Conservation (phyloP, 2,329 filamentous ascomycete genomes). For the Penicillium sp. region DNA sequence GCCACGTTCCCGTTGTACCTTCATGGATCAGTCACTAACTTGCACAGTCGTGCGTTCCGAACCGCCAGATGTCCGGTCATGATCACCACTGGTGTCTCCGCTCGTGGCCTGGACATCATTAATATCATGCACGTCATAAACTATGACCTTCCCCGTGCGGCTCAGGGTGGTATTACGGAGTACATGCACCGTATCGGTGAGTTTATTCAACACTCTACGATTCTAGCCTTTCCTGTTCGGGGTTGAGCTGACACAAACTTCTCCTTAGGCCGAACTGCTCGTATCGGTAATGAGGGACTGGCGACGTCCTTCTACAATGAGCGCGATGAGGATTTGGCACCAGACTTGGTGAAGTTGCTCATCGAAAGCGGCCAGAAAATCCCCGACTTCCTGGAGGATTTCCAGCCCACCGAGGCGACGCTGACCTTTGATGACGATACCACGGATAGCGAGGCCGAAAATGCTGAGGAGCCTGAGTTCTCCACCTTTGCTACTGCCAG, state of each 20-base stretch:
- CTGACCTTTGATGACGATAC: slow-evolving; percentile 58
- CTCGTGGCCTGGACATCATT: slow-evolving; percentile 84
- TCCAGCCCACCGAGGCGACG: slow-evolving; percentile 47
- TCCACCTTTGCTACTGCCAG: too few relatives aligned
- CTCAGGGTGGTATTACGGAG: slow-evolving; percentile 86
- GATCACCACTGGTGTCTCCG: slow-evolving; percentile 81
- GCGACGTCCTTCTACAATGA: slow-evolving; percentile 90
- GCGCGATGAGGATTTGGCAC: slow-evolving; percentile 70
- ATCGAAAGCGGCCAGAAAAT: slow-evolving; percentile 76
- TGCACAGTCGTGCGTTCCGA: slow-evolving; percentile 71
- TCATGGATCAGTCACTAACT: slow-evolving; percentile 1
- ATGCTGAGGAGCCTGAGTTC: background rate
- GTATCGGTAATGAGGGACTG: slow-evolving; percentile 83
- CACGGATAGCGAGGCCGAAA: slow-evolving; percentile 45
- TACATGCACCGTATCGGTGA: slow-evolving; percentile 93
- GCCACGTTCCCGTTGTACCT: background rate
- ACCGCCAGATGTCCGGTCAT: slow-evolving; percentile 74
- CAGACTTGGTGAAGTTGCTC: slow-evolving; percentile 76
- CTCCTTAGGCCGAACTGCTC: slow-evolving; percentile 76
- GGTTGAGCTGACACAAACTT: background rate
- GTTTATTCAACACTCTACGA: slow-evolving; percentile 22
- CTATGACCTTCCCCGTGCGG: slow-evolving; percentile 75
- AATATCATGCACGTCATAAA: slow-evolving; percentile 93
- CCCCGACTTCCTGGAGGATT: slow-evolving; percentile 75
- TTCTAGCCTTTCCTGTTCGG: background rate